Evolutionary conservation across 2,329 filamentous ascomycete species (phyloP).

Genomic region (Talaromyces sp.): DNA sequence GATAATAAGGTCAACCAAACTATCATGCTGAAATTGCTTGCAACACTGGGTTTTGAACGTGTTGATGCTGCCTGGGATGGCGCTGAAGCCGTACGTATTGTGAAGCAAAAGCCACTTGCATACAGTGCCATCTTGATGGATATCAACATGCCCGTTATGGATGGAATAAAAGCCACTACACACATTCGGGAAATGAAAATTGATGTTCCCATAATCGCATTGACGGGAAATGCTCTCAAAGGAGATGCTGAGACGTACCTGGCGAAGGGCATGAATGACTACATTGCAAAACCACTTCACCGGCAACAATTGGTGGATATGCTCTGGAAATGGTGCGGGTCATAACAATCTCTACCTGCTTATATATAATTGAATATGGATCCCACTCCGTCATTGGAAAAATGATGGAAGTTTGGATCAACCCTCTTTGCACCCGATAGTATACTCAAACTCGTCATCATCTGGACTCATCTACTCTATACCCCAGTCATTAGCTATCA

Average conservation of each 20-base stretch:
- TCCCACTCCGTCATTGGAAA: not conserved
- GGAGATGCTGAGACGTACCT: constrained; percentile 59
- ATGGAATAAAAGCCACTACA: constrained; percentile 49
- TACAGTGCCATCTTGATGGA: constrained; percentile 54
- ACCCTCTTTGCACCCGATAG: not conserved
- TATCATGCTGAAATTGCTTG: constrained; percentile 43
- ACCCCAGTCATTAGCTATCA: too few relatives aligned
- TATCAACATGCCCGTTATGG: constrained; percentile 52
- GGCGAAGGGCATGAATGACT: constrained; percentile 59
- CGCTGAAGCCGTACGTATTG: constrained; percentile 46
- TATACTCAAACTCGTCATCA: not conserved
- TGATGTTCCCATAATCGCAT: constrained; percentile 55
- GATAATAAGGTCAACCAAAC: constrained; percentile 49
- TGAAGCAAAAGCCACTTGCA: constrained; percentile 45
- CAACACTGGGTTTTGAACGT: constrained; percentile 45
- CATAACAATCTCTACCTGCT: too few relatives aligned
- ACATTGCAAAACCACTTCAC: constrained; percentile 59
- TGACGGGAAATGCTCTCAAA: constrained; percentile 60
- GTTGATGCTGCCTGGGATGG: constrained; percentile 50
- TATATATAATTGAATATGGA: too few relatives aligned
- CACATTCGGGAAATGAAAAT: constrained; percentile 44
- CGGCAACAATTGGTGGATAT: constrained; percentile 51
- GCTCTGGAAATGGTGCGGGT: constrained; percentile 44
- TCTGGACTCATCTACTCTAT: too few relatives aligned
- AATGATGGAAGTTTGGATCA: not conserved